These are phyloP conservation scores for Apostasia ramifera DNA, from an alignment of 106 monocot genomes.

Conservation along the genomic window DNA sequence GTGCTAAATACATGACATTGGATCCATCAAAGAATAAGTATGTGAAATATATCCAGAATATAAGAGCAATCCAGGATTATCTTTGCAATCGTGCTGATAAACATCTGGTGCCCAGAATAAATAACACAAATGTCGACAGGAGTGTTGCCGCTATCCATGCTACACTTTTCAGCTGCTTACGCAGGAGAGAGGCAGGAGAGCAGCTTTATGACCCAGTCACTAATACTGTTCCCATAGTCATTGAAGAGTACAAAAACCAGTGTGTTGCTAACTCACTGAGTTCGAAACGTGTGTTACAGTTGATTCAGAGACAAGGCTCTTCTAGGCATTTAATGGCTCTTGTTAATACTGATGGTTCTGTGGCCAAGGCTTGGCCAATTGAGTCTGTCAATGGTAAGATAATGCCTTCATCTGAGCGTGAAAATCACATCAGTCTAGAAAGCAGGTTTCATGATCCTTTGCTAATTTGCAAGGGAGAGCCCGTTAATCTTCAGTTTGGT, in stretches of 20 bases:
- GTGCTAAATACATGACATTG: conserved; percentile 71
- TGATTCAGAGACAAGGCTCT: conserved; percentile 56
- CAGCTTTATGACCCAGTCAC: conserved; percentile 41
- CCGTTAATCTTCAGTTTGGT: conserved; percentile 55
- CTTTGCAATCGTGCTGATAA: conserved; percentile 66
- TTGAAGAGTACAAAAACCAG: conserved; percentile 62
- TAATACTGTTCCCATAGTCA: conserved; percentile 42
- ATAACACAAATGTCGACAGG: conserved; percentile 31
- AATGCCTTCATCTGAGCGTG: conserved; percentile 5
- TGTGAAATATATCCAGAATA: conserved; percentile 59
- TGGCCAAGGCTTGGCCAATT: conserved; percentile 36
- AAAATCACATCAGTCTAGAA: conserved; percentile 11
- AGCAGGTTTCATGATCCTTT: conserved; percentile 21
- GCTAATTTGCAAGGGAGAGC: conserved; percentile 29
- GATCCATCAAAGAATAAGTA: conserved; percentile 71
- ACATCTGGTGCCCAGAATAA: conserved; percentile 62
- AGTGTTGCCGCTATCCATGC: conserved; percentile 69
- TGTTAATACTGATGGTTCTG: conserved; percentile 56
- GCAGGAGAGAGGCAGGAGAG: conserved; percentile 42
- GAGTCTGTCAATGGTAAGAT: conserved; percentile 14
- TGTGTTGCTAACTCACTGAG: conserved; percentile 50
- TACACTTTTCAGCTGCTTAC: conserved; percentile 60
- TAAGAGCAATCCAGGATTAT: conserved; percentile 65
- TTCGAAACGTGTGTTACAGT: conserved; percentile 61
- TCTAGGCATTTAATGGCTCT: conserved; percentile 54